Evolutionary conservation across 2,329 filamentous ascomycete genomes (phyloP).

Genomic region (Nemania sp.): DNA sequence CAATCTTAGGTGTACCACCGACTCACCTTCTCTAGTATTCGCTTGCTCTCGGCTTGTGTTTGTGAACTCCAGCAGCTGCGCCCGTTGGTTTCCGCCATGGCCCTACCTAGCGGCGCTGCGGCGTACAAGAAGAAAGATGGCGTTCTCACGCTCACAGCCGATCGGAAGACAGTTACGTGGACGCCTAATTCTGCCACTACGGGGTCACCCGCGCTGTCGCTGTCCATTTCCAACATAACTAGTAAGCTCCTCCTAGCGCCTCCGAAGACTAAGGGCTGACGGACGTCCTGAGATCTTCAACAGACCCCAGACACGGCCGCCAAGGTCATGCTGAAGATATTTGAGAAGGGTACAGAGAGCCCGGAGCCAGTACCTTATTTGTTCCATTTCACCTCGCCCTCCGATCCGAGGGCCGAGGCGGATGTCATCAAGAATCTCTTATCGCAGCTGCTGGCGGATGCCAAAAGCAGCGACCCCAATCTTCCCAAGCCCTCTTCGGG

Average conservation of each 20-base stretch:
- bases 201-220: conserved; percentile 66
- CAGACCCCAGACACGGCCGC: conserved; percentile 86
- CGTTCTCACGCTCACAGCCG: conserved; percentile 71
- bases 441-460: conserved; percentile 72
- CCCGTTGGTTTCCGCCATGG: conserved; percentile 47
- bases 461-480: conserved; percentile 59
- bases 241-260: conserved; percentile 58
- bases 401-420: conserved; percentile 78
- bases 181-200: conserved; percentile 66
- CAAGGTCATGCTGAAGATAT: conserved; percentile 93
- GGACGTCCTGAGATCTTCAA: conserved; percentile 72
- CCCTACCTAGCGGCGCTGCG: conserved; percentile 65
- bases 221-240: conserved; percentile 76
- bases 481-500: conserved; percentile 53
- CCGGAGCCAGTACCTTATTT: conserved; percentile 71
- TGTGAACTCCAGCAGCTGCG: background rate
- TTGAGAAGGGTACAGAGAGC: conserved; percentile 67
- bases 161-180: conserved; percentile 79
- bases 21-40: background rate
- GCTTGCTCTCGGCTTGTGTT: background rate
- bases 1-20: too few species aligned
- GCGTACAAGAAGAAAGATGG: conserved; percentile 98
- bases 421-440: conserved; percentile 82
- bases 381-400: conserved; percentile 83
- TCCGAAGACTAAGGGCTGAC: conserved; percentile 13